Base-by-base conservation (phyloP, 2,329 filamentous ascomycete genomes). In the Sporothrix schenckii region DNA sequence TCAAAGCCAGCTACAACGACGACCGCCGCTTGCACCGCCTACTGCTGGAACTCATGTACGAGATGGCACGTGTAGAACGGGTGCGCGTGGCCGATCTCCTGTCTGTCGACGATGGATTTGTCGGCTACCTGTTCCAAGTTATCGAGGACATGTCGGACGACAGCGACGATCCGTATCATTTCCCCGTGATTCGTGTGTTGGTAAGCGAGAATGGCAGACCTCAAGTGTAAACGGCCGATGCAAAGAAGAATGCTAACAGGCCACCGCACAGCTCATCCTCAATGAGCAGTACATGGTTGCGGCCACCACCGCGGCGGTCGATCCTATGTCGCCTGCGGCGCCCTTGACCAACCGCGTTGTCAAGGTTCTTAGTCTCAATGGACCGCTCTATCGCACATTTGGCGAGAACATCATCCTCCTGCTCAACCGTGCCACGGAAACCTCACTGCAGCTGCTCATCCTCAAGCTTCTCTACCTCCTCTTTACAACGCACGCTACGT, bases 211-310 rank as follows among this genome's bases (percentile, higher is more conserved):
- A n/a, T 9, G 1, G 14, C 44, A 16, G 5, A 2, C 14, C 44
- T 4, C 30, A 21, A 34, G 27, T 34, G 27, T 9, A 21, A 24
- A 24, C 41, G 39, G 49, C 30, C 21, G 14, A 24, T 21, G 19
- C n/a, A 49, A n/a, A 41, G 9, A 47, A 9, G 49, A 11, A 58
- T 0, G 49, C 60, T 71, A 56, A 72, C 30, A 19, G 11, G 5
- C 6, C 3, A 39, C 34, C 34, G 34, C 34, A 66, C 74, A 97
- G 92, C 87, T 99, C 75, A 94, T 98, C 39, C 82, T 99, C 74
- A 99, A 99, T 80, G 95, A 99, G 80, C 95, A 99, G 80, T 99
- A 97, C 80, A 97, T 99, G 92, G 89, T 98, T 69, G 85, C 88
- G 24, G 87, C 83, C 75, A 91, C 86, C 72, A 87, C 84, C 41